These are phyloP conservation scores for Isatis tinctoria DNA, from an alignment of 345 rosid genomes.

Conservation along the genomic window DNA sequence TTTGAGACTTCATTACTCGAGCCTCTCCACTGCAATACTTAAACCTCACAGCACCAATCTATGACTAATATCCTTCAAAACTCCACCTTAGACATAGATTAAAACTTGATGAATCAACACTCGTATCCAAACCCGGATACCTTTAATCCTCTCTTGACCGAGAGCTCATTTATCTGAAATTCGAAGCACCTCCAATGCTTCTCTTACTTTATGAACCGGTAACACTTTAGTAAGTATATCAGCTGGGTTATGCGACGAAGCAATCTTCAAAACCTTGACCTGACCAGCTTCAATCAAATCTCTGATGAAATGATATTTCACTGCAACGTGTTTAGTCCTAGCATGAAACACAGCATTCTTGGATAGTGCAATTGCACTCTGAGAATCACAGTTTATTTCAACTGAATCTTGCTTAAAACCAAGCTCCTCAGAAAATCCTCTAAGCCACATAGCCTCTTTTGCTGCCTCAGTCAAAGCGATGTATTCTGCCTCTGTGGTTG, in stretches of 20 bases:
- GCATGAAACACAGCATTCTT: background rate
- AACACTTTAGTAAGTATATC: background rate
- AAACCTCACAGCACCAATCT: no score
- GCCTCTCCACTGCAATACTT: no score
- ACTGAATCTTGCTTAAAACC: background rate
- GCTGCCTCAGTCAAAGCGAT: background rate
- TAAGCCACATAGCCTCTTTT: background rate
- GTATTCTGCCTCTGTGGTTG: background rate
- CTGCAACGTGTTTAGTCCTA: background rate
- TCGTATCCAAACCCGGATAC: no score
- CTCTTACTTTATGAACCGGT: background rate
- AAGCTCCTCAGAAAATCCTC: background rate
- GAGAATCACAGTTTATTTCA: background rate
- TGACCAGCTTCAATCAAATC: background rate
- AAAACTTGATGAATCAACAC: no score
- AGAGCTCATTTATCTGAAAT: no score
- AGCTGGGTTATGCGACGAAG: background rate
- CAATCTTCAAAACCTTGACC: background rate
- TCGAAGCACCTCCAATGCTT: background rate
- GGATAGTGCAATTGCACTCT: background rate
- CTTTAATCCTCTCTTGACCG: no score
- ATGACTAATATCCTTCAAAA: no score
- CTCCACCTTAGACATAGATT: no score
- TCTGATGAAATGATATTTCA: background rate
- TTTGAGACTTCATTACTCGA: no score